Base-by-base conservation (phyloP, 768 basidiomycete genomes). In the Suillus subaureus region DNA sequence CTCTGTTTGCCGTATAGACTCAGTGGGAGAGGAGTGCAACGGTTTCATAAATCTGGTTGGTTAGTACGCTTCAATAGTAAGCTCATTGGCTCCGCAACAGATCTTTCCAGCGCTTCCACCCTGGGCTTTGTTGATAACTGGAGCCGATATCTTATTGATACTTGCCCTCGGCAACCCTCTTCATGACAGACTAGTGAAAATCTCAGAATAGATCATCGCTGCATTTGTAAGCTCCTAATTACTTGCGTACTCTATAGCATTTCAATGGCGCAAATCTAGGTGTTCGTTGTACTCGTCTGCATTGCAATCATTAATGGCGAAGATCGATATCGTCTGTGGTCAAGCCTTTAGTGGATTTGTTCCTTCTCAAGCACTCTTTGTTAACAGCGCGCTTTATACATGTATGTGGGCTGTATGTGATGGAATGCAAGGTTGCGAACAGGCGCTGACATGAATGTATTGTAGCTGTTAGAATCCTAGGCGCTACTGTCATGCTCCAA, bases 401-500 rank as follows among this genome's bases (percentile, higher is more conserved):
- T 88, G 90, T 91, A 71, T 54, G 85, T 61, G 43, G 21, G 21
- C n/a, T 47, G n/a, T 23, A 23, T 47, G n/a, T 21, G 12, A 7
- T 13, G 21, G 39, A 12, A 18, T 43, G 35, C 76, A 12, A 40
- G 13, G 12, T 40, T 40, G 5, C 39, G 39, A 15, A 40, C 13
- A 15, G 13, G 13, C 21, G 1, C 68, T 77, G 21, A 75, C 39
- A 37, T 37, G 13, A 33, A 26, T 28, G 62, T 35, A 18, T 61
- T 65, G 49, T 67, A 89, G 87, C 88, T 39, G 85, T 91, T 62
- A 90, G 90, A 43, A 88, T 93, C 61, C 72, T 91, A 2, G 90
- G 91, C 42, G 93, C 94, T 1, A 97, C 94, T 2, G 89, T 94
- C 66, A 96, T 96, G 95, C 94, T 94, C 0, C 95, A 90, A 89